These are phyloP conservation scores for Geotrichum histeridarum DNA, from an alignment of 1,139 yeast species.

Conservation along the genomic window DNA sequence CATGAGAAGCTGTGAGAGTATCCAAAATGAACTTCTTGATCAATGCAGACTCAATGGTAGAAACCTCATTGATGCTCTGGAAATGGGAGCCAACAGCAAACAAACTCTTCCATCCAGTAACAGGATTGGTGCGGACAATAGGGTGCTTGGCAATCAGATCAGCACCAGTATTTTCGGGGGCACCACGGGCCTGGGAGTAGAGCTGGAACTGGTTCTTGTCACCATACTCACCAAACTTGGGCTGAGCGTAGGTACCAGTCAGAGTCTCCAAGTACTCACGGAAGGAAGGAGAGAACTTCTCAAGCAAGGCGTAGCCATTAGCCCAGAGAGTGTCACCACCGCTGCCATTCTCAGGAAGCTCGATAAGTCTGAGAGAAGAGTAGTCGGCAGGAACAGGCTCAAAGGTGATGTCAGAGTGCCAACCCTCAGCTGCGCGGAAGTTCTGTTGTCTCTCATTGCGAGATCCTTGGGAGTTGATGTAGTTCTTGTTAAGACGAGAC, in stretches of 20 bases:
- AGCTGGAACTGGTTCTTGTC: constrained; percentile 38
- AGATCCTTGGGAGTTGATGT: constrained; percentile 18
- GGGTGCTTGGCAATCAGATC: constrained; percentile 40
- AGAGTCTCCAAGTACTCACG: constrained; percentile 42
- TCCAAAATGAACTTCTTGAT: constrained; percentile 42
- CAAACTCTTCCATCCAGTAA: constrained; percentile 46
- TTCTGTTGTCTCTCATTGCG: constrained; percentile 9
- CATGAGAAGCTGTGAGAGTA: constrained; percentile 42
- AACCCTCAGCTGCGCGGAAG: constrained; percentile 24
- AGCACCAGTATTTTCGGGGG: constrained; percentile 35
- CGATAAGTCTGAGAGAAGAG: constrained; percentile 43
- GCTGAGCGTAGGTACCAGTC: constrained; percentile 33
- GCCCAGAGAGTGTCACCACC: constrained; percentile 50
- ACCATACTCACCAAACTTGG: constrained; percentile 36
- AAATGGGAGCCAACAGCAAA: constrained; percentile 43
- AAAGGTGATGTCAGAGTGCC: constrained; percentile 49
- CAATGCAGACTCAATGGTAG: constrained; percentile 37
- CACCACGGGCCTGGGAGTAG: constrained; percentile 37
- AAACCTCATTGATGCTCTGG: constrained; percentile 40
- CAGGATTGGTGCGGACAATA: constrained; percentile 46
- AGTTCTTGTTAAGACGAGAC: constrained; percentile 25
- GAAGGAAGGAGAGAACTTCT: constrained; percentile 43
- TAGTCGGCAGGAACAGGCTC: constrained; percentile 46
- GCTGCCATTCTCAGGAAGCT: constrained; percentile 37
- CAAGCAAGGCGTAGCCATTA: constrained; percentile 46